Base-by-base conservation (phyloP, 2,329 filamentous ascomycete genomes). In the Macrophomina tecta region DNA sequence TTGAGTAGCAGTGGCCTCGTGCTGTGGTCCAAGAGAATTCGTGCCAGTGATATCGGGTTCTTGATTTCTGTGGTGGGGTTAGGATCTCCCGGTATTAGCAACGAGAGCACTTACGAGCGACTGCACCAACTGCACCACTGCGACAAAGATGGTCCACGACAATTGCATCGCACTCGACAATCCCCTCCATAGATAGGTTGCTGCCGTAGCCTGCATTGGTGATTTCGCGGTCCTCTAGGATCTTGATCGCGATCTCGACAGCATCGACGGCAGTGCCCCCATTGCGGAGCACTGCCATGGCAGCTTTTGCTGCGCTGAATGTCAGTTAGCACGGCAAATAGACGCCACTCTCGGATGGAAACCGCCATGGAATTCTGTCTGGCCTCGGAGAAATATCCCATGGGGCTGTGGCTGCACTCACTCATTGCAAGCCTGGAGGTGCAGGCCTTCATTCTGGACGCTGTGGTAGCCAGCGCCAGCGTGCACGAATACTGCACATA, bases 161-260 rank as follows among this genome's bases (percentile, higher is more conserved):
- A 0, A 93, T 94, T 65, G 95, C 95, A 82, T 99, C 95, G 72
- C 94, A 96, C 78, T 99, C 95, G 12, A 98, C 95, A 1, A 89
- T 87, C 1, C 95, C 95, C 72, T 97, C 91, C 69, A 97, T 91
- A 52, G 92, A 90, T 30, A 99, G 83, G 73, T 99, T 99, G 80
- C 95, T 99, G 55, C 96, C 95, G 76, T 91, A 98, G 0, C 95
- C 95, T 45, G 94, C 92, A 77, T 99, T 99, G 42, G 96, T 99
- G 71, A 99, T 96, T 73, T 97, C 93, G 67, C 91, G 90, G 76
- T 99, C 92, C 80, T 99, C 95, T 18, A 99, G 87, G 23, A 92
- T 84, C 71, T 90, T 92, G 73, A 99, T 89, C 36, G 95, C 93
- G 61, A 91, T 90, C 78, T 97, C 95, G 28, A 97, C 91, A 16